Evolutionary conservation across 257 asterid species (phyloP), one percentile per base, ranked within the genome.

Genomic region (Scutellaria baicalensis): DNA sequence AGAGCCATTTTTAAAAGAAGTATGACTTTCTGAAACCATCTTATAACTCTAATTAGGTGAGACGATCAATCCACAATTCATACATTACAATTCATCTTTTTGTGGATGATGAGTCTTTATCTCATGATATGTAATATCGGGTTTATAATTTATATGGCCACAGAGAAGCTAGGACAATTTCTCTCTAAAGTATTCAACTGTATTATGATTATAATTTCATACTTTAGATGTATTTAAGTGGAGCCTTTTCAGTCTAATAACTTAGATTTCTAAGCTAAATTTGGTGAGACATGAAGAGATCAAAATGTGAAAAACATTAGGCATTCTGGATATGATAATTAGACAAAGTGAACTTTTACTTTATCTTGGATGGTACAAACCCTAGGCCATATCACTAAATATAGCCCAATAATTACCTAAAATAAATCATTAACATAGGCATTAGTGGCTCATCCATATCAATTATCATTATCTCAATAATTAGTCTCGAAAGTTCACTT

Each of bases 391-490:
- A 49, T 5, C 39, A 65, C 63, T 20, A 36, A 43, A 33, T 55
- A 56, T 61, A 75, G 67, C 75, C 75, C 60, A 68, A 59, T 75
- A 61, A 69, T 68, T 50, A 60, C 71, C 71, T 59, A 50, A 43
- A 8, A 18, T 14, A 56, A 54, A 68, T 69, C 31, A 36, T 57
- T 45, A 55, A 69, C 65, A 33, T 36, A 13, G 40, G 21, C 61
- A 75, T 56, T 47, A 69, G 43, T 75, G 75, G 18, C 52, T 69
- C 6, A 62, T 69, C 66, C 57, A 62, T 16, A 70, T 75, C 76
- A 75, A 55, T 61, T 21, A 63, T 69, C 72, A 75, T 63, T 69
- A 16, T 38, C 55, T 62, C 38, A 63, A 69, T 63, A 69, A 36
- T 75, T 69, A 21, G 68, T 71, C 70, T 16, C 18, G 23, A 67